phyloP scores from a whole-genome alignment of 1,284 basidiomycete species.

The Trametes polyzona region DNA sequence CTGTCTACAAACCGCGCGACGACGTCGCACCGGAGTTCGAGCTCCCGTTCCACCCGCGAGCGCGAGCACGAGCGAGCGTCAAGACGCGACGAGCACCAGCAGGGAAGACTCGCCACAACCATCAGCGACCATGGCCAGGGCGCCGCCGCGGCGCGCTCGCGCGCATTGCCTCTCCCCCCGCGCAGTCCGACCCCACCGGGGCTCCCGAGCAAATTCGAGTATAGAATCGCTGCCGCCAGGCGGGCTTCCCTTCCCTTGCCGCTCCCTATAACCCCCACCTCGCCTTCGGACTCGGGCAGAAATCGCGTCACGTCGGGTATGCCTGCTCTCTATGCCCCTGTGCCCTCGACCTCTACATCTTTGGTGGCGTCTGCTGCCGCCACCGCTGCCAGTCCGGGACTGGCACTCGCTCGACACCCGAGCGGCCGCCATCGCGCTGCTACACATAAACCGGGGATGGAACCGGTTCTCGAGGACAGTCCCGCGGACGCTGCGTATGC shows the following conservation, averaged over 20 bases:
- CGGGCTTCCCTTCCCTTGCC: conserved; percentile 26
- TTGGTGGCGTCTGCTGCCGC: neutral
- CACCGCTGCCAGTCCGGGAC: too few relatives aligned
- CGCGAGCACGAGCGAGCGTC: conserved; percentile 1
- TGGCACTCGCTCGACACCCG: conserved; percentile 1
- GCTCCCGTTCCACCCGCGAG: conserved; percentile 4
- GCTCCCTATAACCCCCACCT: conserved; percentile 29
- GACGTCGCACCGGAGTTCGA: conserved; percentile 23
- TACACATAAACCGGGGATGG: conserved; percentile 27
- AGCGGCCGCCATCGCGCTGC: conserved; percentile 15
- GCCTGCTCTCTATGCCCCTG: conserved; percentile 2
- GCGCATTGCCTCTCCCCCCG: conserved; percentile 28
- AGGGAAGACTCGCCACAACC: conserved; percentile 17
- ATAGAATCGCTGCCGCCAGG: conserved; percentile 17
- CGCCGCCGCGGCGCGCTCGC: conserved; percentile 9
- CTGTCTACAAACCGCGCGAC: conserved; percentile 20
- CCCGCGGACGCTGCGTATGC: conserved; percentile 19
- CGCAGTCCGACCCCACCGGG: conserved; percentile 34
- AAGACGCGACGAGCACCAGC: conserved; percentile 17
- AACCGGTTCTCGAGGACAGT: conserved; percentile 30
- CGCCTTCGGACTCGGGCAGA: conserved; percentile 15
- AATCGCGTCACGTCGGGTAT: conserved; percentile 5
- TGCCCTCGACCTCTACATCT: neutral
- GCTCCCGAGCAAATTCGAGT: conserved; percentile 28
- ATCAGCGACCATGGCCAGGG: conserved; percentile 1